Conservation (phyloP, 163 green algal species). For the Scenedesmus sp. region DNA sequence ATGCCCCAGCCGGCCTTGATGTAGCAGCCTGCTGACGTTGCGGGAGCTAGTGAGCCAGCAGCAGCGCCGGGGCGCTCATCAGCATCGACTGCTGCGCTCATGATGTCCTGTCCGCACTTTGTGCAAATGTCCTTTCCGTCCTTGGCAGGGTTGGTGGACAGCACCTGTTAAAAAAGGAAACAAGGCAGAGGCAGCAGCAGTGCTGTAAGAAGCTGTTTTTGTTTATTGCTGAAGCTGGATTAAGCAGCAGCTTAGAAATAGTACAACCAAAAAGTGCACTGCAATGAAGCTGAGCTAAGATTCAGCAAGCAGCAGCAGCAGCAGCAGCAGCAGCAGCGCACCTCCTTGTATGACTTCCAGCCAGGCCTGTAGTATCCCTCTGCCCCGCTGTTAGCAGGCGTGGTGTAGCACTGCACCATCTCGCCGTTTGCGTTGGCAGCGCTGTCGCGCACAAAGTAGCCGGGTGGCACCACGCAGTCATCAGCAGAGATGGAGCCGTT, state of each 20-base stretch:
- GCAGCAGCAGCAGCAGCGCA: background rate
- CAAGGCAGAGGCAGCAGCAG: background rate
- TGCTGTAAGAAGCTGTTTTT: background rate
- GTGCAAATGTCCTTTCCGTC: background rate
- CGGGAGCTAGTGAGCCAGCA: background rate
- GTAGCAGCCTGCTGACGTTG: background rate
- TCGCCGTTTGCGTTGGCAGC: background rate
- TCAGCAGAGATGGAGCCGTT: background rate
- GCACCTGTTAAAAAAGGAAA: background rate
- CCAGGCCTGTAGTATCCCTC: conserved; percentile 16
- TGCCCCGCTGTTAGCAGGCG: background rate
- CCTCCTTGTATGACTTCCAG: conserved; percentile 12
- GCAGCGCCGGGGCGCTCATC: background rate
- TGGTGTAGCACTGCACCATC: background rate
- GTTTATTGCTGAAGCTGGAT: too few species aligned
- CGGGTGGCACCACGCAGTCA: conserved; percentile 22
- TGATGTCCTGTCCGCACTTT: background rate
- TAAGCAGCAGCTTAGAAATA: too few species aligned
- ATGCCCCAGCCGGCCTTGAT: background rate
- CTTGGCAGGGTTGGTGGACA: background rate
- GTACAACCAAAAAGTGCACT: too few species aligned
- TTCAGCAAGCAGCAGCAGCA: background rate
- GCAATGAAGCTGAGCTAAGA: too few species aligned
- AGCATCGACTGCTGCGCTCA: background rate
- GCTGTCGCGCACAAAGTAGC: background rate